These are phyloP conservation scores for Hypseocharis bilobata DNA, from an alignment of 441 rosid species.

Conservation along the genomic window DNA sequence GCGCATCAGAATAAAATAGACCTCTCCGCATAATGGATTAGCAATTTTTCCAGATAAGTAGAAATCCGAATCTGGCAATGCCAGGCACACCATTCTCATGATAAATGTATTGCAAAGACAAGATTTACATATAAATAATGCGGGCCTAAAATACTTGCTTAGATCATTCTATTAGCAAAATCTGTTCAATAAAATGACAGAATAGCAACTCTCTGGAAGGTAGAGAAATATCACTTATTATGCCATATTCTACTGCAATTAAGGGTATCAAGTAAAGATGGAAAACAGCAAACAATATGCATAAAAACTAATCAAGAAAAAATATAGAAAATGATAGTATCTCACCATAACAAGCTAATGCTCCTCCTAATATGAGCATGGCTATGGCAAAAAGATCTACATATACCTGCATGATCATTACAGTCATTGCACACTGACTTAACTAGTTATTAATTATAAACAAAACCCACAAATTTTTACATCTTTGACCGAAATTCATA, in stretches of 20 bases:
- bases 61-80: no score
- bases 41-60: background rate
- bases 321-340: slow-evolving; percentile 1
- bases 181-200: background rate
- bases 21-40: background rate
- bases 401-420: slow-evolving; percentile 42
- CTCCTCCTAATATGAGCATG: slow-evolving; percentile 43
- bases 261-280: background rate
- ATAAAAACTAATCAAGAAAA: background rate
- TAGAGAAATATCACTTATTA: background rate
- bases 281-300: background rate
- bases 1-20: background rate
- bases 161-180: background rate
- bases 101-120: no score
- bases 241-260: slow-evolving; percentile 8
- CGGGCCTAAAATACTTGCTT: no score
- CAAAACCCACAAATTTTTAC: background rate
- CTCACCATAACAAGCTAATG: slow-evolving; percentile 60
- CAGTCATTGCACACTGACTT: slow-evolving; percentile 3
- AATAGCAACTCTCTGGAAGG: slow-evolving; percentile 1
- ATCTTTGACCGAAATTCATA: background rate
- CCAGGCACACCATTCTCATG: no score
- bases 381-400: slow-evolving; percentile 35
- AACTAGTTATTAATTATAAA: background rate
- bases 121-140: no score